A percentile compares a stretch with the other conserved stretches of the same genome.
phyloP scores from a whole-genome alignment of 1,139 yeast genomes.

The Suhomyces taliae region DNA sequence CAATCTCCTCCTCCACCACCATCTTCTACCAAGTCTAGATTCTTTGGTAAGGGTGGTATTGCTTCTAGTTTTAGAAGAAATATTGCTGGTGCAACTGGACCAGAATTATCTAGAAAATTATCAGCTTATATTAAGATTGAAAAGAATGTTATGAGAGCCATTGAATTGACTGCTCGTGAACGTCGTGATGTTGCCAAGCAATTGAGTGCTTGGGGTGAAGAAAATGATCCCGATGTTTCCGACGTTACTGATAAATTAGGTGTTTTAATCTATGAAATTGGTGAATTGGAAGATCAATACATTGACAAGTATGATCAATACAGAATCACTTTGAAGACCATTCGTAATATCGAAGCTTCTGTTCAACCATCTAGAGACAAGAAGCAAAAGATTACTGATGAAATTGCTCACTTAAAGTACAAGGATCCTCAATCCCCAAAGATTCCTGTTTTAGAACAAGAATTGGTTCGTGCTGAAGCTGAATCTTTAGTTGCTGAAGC shows the following conservation, averaged over 20 bases:
- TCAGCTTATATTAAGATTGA: conserved; percentile 92
- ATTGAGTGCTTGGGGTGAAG: conserved; percentile 97
- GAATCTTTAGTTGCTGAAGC: conserved; percentile 99
- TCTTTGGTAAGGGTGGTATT: conserved; percentile 89
- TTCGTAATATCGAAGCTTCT: conserved; percentile 94
- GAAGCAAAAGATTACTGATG: conserved; percentile 95
- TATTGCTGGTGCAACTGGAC: conserved; percentile 93
- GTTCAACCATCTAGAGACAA: conserved; percentile 99
- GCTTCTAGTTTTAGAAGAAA: conserved; percentile 79
- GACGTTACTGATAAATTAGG: conserved; percentile 98
- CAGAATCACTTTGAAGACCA: conserved; percentile 91
- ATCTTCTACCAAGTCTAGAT: conserved; percentile 77
- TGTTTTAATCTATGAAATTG: conserved; percentile 91
- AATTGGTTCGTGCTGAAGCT: conserved; percentile 98
- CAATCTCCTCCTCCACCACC: conserved; percentile 95
- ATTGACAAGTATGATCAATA: conserved; percentile 97
- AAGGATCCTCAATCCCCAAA: conserved; percentile 98
- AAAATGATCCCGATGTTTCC: conserved; percentile 93
- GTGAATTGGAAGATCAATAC: conserved; percentile 97
- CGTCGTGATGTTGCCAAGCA: conserved; percentile 97
- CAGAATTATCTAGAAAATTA: conserved; percentile 89
- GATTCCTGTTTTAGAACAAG: conserved; percentile 94
- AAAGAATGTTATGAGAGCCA: conserved; percentile 91
- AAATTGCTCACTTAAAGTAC: conserved; percentile 95
- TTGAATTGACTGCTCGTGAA: conserved; percentile 92